phyloP scores from a whole-genome alignment of 495 filamentous ascomycete species.

The Evernia prunastri region DNA sequence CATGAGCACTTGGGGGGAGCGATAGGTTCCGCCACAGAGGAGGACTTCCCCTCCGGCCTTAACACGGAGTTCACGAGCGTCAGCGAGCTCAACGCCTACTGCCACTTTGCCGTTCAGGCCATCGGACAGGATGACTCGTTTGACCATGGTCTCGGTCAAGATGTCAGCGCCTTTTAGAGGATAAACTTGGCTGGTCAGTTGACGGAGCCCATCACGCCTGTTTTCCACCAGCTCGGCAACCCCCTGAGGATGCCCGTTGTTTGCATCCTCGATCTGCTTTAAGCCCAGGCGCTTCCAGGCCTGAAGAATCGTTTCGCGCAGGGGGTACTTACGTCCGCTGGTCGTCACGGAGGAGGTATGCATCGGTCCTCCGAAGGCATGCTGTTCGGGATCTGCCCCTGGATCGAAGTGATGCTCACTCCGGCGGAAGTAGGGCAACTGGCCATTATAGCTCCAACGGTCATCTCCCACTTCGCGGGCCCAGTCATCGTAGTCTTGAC shows the following conservation, averaged over 20 bases:
- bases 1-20: constrained; percentile 46
- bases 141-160: constrained; percentile 6
- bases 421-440: constrained; percentile 34
- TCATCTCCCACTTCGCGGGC: constrained; percentile 27
- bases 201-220: constrained; percentile 31
- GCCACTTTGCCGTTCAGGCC: constrained; percentile 20
- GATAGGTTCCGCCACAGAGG: constrained; percentile 39
- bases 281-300: constrained; percentile 31
- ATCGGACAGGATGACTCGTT: not conserved
- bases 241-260: constrained; percentile 31
- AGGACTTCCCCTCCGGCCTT: constrained; percentile 39
- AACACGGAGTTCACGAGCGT: constrained; percentile 23
- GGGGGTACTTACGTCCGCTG: constrained; percentile 29
- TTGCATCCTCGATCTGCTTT: constrained; percentile 27
- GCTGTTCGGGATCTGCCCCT: constrained; percentile 22
- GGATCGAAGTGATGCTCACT: constrained; percentile 29
- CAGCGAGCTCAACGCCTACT: constrained; percentile 27
- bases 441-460: constrained; percentile 32
- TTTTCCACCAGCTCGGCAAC: constrained; percentile 32
- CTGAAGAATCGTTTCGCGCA: constrained; percentile 23
- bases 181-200: constrained; percentile 33
- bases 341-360: constrained; percentile 20
- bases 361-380: constrained; percentile 30
- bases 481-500: constrained; percentile 34
- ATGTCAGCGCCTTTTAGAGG: constrained; percentile 20